Percentiles rank a stretch among this genome's conserved stretches.
Evolutionary conservation across 2,329 filamentous ascomycete genomes (phyloP).

Genomic region (Blastomyces gilchristii): DNA sequence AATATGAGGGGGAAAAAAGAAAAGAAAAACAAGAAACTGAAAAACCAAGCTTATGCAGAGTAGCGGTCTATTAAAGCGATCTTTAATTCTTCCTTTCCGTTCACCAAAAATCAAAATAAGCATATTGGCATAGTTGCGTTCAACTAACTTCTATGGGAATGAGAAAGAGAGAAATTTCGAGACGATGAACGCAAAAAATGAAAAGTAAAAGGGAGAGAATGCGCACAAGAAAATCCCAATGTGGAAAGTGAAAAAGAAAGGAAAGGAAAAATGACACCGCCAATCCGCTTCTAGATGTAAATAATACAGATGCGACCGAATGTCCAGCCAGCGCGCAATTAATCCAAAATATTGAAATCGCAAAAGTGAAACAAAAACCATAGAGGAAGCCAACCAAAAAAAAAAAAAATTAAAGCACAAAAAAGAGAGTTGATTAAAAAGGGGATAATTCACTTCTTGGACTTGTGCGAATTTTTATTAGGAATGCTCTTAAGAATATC

Average conservation of each 20-base stretch:
- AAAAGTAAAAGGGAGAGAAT: neutral
- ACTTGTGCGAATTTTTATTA: constrained; percentile 24
- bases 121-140: neutral
- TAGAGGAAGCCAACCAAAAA: neutral
- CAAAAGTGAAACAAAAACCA: neutral
- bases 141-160: neutral
- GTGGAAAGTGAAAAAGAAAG: neutral
- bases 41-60: neutral
- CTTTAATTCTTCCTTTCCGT: neutral
- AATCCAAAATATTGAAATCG: neutral
- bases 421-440: neutral
- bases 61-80: neutral
- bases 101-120: neutral
- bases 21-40: neutral
- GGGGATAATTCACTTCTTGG: constrained; percentile 16
- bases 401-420: neutral
- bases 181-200: neutral
- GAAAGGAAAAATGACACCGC: neutral
- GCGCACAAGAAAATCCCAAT: neutral
- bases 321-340: neutral
- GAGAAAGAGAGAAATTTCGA: neutral
- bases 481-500: constrained; percentile 37
- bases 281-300: neutral
- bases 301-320: neutral
- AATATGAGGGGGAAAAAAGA: neutral